Base-by-base conservation (phyloP, 495 filamentous ascomycete species). In the Cairneyella variabilis region DNA sequence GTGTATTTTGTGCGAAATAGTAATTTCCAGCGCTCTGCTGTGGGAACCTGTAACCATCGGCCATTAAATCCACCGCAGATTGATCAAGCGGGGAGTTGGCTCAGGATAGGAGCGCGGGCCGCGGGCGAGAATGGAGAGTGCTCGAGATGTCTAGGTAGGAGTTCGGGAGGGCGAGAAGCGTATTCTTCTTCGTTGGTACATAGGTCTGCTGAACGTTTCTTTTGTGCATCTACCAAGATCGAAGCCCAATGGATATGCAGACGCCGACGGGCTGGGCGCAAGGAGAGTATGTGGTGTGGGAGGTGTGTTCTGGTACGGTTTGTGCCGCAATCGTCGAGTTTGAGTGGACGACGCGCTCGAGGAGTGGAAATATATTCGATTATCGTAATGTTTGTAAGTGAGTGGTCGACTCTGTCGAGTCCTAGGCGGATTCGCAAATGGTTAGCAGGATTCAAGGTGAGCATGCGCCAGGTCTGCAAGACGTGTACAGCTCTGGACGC, bases 11-110 rank as follows among this genome's bases (percentile, higher is more conserved):
- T 39, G 42, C 51, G 27, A 48, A 64, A 48, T 58, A 63, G 49
- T 56, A 63, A 18, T 51, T 63, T 43, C 57, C 63, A 61, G 63
- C 57, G 53, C 42, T 61, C 56, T 59, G 59, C 63, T 65, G 63
- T 46, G 60, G 57, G 48, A 61, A 65, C 57, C 63, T 60, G 48
- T 65, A 62, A 56, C 62, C 62, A 63, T 65, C 63, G 26, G 63
- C 59, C 63, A 65, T 65, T 63, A 65, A 62, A 11, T 44, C 53
- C 48, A 30, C 59, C 50, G 43, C 53, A 28, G 41, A 48, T 17
- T 25, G 23, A 30, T 54, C n/a, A 37, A 51, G 18, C 47, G 53
- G 34, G 53, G 53, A 44, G 53, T 45, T 42, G 49, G 45, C 57
- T 52, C 56, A 28, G 32, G 23, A 25, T 37, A 39, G 34, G 36